phyloP scores from a whole-genome alignment of 495 filamentous ascomycete species.

The Neurospora sp. region DNA sequence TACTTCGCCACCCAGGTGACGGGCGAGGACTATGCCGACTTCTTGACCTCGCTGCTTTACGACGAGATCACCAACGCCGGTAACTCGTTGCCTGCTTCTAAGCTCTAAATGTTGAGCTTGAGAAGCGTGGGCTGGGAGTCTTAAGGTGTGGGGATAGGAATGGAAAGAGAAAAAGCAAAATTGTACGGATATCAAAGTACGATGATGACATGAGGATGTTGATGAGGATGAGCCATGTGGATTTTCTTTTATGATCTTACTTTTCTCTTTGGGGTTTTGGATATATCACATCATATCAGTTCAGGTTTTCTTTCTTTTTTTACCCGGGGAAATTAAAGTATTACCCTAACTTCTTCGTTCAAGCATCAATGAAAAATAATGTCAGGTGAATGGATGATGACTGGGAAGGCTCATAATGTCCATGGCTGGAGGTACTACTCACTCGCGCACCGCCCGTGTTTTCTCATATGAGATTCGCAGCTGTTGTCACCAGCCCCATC shows the following conservation, averaged over 20 bases:
- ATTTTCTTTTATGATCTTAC: background rate
- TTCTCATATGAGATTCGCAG: background rate
- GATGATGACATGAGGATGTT: background rate
- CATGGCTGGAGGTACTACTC: background rate
- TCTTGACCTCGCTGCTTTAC: slow-evolving; percentile 87
- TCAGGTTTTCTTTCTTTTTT: background rate
- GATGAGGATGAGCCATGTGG: background rate
- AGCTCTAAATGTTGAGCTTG: slow-evolving; percentile 46
- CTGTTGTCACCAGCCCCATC: background rate
- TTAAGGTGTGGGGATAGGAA: background rate
- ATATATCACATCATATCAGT: background rate
- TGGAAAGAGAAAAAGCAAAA: background rate
- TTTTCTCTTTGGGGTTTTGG: background rate
- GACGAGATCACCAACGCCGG: slow-evolving; percentile 90
- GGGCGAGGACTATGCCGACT: slow-evolving; percentile 95
- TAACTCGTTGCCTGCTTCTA: slow-evolving; percentile 57
- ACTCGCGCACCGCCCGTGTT: background rate
- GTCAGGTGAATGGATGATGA: background rate
- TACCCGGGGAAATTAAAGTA: background rate
- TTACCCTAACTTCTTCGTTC: background rate
- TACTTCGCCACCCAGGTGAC: slow-evolving; percentile 93
- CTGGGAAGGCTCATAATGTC: too few species aligned
- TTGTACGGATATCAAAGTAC: background rate
- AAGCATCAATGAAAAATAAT: background rate
- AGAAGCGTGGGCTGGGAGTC: background rate